Evolutionary conservation across 805 yeast species (phyloP), one percentile per base, ranked within the genome.

Genomic region (Cyberlindnera sargentensis): DNA sequence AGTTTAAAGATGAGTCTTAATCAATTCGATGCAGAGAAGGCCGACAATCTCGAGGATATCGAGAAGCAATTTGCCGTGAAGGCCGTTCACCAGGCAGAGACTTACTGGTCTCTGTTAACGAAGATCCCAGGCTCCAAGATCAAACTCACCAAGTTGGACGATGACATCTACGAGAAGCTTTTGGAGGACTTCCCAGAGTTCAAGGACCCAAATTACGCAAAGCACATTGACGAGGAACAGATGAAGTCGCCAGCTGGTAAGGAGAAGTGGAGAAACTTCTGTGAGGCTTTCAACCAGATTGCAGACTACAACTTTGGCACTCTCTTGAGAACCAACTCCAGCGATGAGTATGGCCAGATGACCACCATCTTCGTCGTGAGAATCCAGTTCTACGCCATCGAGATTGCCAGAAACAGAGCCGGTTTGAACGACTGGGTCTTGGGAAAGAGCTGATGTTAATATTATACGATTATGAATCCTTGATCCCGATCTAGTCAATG

Each of bases 11-110:
- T 39, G 41, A 39, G 41, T n/a, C 11, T 37, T 23, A 31, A 24
- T 15, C 24, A 50, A 15, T 87, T 88, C 61, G 77, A 83, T 57
- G 90, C 99, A 20, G 96, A 93, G 58, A 75, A 73, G 46, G 97
- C 99, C 37, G 96, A 93, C 48, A 93, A 93, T 70, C 72, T 87
- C 56, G 98, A 91, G 66, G 95, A 88, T 57, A 88, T 93, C 58
- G 99, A 93, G 67, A 88, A 80, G 74, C 98, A 93, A 70, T 93
- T 93, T 60, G 98, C 99, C 35, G 99, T 93, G 47, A 87, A 84
- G 66, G 99, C 98, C 5, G 99, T 93, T 15, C 81, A 78, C 65
- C 98, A 93, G 64, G 93, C 95, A 46, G 95, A 88, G 60, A 82
- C 96, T 2, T 93, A 91, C 75, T 93, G 96, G 96, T 72, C 73